Evolutionary conservation across 2,329 filamentous ascomycete genomes (phyloP), one percentile per base, ranked within the genome.

Genomic region (Thelonectria olida): DNA sequence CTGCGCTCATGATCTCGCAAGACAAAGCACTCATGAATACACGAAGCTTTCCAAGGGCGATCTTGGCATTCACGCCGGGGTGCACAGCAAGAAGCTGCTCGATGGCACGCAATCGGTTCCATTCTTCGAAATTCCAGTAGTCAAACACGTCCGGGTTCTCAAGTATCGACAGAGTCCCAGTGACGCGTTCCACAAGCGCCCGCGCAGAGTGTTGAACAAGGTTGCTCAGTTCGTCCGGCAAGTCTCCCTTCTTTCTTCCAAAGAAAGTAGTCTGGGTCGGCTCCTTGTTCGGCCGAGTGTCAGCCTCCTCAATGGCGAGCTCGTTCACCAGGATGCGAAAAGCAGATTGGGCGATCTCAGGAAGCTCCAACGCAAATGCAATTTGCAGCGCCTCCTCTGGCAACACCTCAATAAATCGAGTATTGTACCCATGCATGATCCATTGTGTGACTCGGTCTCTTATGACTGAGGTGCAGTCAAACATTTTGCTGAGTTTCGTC

Each of bases 301-400:
- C 73, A 7, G 79, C 75, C 22, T 79, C 72, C 39, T 78, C 78
- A 12, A 90, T 69, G 4, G 88, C 88, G 52, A 84, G 80, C 68
- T 92, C 89, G 17, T 84, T 86, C 20, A 90, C 88, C 5, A 91
- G 79, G 23, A 90, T 82, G 10, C 82, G 79, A 65, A 90, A 91
- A 0, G 88, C 79, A 19, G 76, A 70, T 28, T 80, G 79, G 0
- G 82, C 76, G 2, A 87, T 69, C 12, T 77, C 71, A 0, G 76
- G 71, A 9, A 82, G 76, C 58, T 82, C 63, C 6, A 88, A 67
- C 3, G 74, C 74, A 64, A 81, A 81, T 5, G 83, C 88, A 7
- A 92, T 85, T 20, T 82, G 81, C 28, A 91, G 80, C 7, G 84
- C 78, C 52, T 86, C 82, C 66, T 91, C 89, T 0, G 89, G 85